These are phyloP conservation scores for Ogataea nakhonphanomensis DNA, from an alignment of 805 yeast genomes.

Conservation along the genomic window DNA sequence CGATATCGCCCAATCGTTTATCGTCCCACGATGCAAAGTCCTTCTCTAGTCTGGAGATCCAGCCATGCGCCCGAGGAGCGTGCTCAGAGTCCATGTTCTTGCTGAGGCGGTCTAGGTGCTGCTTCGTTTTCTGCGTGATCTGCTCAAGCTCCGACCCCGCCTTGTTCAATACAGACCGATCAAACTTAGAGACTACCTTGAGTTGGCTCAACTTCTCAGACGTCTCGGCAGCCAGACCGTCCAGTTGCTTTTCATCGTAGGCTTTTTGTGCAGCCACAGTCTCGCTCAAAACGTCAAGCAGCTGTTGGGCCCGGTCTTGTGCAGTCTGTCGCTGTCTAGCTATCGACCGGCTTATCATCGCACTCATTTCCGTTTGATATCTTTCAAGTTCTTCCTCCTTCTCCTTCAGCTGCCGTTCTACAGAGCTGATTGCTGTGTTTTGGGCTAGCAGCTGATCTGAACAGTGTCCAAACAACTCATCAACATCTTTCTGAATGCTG, in stretches of 20 bases:
- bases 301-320: not conserved
- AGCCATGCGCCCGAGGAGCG: not conserved
- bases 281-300: too few relatives aligned
- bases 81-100: not conserved
- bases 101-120: too few relatives aligned
- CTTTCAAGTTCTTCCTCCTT: too few relatives aligned
- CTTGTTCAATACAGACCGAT: not conserved
- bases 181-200: not conserved
- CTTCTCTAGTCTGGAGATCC: too few relatives aligned
- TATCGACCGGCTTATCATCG: too few relatives aligned
- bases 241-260: too few relatives aligned
- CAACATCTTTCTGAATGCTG: not conserved
- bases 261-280: too few relatives aligned
- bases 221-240: not conserved
- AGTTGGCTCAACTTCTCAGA: not conserved
- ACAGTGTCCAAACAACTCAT: not conserved
- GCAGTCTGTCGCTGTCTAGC: too few relatives aligned
- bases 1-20: not conserved
- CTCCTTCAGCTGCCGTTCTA: too few relatives aligned
- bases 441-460: not conserved
- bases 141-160: not conserved
- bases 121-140: too few relatives aligned
- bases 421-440: too few relatives aligned
- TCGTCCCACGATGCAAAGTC: conserved; percentile 1
- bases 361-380: too few relatives aligned